These are phyloP conservation scores for Trichocladium antarcticum DNA, from an alignment of 495 filamentous ascomycete genomes.

Conservation along the genomic window DNA sequence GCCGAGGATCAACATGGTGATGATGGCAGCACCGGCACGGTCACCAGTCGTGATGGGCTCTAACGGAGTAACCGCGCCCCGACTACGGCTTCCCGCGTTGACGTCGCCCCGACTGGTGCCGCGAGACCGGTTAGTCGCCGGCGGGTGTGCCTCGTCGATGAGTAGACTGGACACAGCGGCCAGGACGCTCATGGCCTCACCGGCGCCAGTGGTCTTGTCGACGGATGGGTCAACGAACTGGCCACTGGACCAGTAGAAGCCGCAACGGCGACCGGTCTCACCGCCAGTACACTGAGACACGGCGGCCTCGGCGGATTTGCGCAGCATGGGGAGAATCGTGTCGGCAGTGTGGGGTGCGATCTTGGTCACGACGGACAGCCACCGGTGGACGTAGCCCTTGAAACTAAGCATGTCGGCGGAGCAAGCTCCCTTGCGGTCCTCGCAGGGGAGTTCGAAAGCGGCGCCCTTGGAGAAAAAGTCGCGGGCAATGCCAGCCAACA, in stretches of 20 bases:
- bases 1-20: constrained; percentile 20
- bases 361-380: constrained; percentile 63
- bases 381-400: constrained; percentile 71
- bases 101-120: constrained; percentile 20
- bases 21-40: constrained; percentile 21
- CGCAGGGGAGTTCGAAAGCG: constrained; percentile 63
- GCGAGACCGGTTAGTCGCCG: constrained; percentile 18
- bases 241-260: constrained; percentile 38
- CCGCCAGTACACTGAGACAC: constrained; percentile 57
- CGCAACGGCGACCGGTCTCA: constrained; percentile 44
- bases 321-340: constrained; percentile 49
- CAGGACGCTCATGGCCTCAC: constrained; percentile 59
- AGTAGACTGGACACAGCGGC: constrained; percentile 49
- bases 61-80: constrained; percentile 1
- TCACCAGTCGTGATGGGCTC: constrained; percentile 19
- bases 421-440: constrained; percentile 46
- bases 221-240: constrained; percentile 57
- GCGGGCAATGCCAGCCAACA: constrained; percentile 47
- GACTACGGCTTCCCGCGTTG: constrained; percentile 14
- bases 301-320: constrained; percentile 52
- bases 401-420: constrained; percentile 67
- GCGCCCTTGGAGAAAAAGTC: constrained; percentile 47
- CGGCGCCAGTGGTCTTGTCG: constrained; percentile 50
- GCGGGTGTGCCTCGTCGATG: constrained; percentile 18
- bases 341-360: constrained; percentile 53